Conservation (phyloP, 805 yeast genomes). For the Isabelozyma pseudorhagii region DNA sequence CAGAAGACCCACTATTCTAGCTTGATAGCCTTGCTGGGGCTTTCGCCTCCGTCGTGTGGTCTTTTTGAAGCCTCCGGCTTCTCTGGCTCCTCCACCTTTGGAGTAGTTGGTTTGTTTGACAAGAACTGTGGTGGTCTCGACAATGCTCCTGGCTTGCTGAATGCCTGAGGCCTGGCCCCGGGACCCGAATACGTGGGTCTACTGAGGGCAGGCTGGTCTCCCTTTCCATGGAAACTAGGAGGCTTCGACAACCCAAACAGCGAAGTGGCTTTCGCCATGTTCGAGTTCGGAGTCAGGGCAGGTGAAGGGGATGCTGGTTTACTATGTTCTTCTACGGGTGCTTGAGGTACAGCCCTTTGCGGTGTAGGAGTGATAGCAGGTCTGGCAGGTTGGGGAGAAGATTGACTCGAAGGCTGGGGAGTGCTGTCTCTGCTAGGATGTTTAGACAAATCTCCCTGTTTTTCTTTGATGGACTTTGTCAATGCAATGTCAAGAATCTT, state of each 20-base stretch:
- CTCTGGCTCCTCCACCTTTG: background rate
- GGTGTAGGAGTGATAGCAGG: background rate
- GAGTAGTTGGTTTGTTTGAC: constrained; percentile 25
- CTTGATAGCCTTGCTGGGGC: background rate
- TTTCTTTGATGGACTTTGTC: constrained; percentile 65
- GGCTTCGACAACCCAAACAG: constrained; percentile 17
- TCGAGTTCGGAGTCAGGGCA: background rate
- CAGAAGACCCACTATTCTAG: background rate
- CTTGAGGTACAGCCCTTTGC: background rate
- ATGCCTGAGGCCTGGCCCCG: constrained; percentile 21
- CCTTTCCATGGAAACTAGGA: constrained; percentile 14
- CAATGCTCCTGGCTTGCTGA: constrained; percentile 27
- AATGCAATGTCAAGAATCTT: constrained; percentile 77
- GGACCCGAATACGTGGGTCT: constrained; percentile 21
- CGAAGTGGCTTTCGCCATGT: background rate
- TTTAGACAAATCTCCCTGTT: constrained; percentile 22
- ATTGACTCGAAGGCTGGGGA: constrained; percentile 9
- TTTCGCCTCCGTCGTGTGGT: background rate
- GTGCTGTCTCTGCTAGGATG: constrained; percentile 20
- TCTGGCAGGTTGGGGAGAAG: background rate
- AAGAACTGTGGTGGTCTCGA: constrained; percentile 36
- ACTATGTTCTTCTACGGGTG: background rate
- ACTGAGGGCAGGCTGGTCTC: constrained; percentile 14
- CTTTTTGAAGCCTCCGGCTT: background rate
- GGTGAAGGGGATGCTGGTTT: background rate